Evolutionary conservation across 2,329 filamentous ascomycete genomes (phyloP).

Genomic region (Beauveria bassiana): DNA sequence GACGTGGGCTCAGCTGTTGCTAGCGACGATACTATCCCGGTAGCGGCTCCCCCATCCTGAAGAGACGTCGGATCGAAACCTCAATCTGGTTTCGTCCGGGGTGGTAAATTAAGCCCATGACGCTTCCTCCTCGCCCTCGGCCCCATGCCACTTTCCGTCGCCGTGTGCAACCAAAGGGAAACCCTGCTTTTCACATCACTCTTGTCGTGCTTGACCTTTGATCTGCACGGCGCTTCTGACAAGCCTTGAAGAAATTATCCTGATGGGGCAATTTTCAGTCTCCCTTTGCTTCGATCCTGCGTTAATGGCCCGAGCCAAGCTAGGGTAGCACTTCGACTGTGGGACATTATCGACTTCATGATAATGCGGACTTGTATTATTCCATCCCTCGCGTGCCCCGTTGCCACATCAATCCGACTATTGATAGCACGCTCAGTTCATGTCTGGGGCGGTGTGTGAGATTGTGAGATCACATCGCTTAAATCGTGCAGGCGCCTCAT

Average conservation of each 20-base stretch:
- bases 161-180: neutral
- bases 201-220: neutral
- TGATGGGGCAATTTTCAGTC: neutral
- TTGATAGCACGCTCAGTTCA: neutral
- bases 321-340: neutral
- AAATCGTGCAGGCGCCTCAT: neutral
- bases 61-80: neutral
- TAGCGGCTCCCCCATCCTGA: neutral
- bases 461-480: neutral
- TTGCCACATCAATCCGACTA: neutral
- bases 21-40: neutral
- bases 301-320: neutral
- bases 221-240: neutral
- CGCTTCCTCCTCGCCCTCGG: neutral
- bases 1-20: neutral
- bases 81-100: neutral
- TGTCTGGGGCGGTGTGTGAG: neutral
- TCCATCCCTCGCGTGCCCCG: neutral
- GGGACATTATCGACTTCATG: neutral
- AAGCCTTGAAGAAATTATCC: neutral
- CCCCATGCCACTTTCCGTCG: neutral
- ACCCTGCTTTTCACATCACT: neutral
- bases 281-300: neutral
- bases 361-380: too few species aligned
- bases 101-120: neutral